These are phyloP conservation scores for Phyllosticta citribraziliensis DNA, from an alignment of 2,329 filamentous ascomycete genomes.

Conservation along the genomic window DNA sequence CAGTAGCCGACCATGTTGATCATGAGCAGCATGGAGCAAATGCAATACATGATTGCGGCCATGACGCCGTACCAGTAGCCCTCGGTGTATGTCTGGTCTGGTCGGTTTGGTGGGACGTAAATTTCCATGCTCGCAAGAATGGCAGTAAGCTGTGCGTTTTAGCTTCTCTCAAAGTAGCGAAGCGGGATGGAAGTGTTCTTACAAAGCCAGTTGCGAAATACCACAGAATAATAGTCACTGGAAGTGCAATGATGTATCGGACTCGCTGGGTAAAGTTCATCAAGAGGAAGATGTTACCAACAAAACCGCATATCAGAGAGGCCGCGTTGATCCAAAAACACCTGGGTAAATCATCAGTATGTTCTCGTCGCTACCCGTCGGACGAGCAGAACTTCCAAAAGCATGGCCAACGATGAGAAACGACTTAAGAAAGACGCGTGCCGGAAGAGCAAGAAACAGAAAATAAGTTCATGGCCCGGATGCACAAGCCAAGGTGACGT, in stretches of 20 bases:
- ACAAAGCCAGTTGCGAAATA: constrained; percentile 51
- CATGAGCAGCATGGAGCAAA: constrained; percentile 66
- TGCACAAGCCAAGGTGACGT: neutral
- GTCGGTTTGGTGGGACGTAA: constrained; percentile 42
- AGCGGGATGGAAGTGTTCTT: constrained; percentile 18
- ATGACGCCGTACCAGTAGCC: constrained; percentile 82
- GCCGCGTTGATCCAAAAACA: constrained; percentile 65
- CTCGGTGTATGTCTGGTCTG: constrained; percentile 57
- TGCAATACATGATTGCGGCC: constrained; percentile 67
- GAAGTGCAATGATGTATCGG: constrained; percentile 72
- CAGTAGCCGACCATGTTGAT: constrained; percentile 72
- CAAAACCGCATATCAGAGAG: constrained; percentile 64
- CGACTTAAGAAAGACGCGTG: neutral
- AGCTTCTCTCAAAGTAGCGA: neutral
- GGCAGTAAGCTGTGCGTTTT: constrained; percentile 46
- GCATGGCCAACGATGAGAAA: too few species aligned
- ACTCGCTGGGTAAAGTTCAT: constrained; percentile 78
- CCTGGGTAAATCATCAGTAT: constrained; percentile 35
- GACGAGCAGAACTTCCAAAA: neutral
- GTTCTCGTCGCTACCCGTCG: neutral
- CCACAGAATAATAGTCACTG: constrained; percentile 77
- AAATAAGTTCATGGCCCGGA: too few species aligned
- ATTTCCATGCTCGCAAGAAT: constrained; percentile 57
- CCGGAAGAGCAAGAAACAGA: too few species aligned
- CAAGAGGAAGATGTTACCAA: constrained; percentile 72